A percentile compares a stretch with the other conserved stretches of the same genome.
These are phyloP conservation scores for Plantago coronopus DNA, from an alignment of 305 asterid genomes.

Conservation along the genomic window DNA sequence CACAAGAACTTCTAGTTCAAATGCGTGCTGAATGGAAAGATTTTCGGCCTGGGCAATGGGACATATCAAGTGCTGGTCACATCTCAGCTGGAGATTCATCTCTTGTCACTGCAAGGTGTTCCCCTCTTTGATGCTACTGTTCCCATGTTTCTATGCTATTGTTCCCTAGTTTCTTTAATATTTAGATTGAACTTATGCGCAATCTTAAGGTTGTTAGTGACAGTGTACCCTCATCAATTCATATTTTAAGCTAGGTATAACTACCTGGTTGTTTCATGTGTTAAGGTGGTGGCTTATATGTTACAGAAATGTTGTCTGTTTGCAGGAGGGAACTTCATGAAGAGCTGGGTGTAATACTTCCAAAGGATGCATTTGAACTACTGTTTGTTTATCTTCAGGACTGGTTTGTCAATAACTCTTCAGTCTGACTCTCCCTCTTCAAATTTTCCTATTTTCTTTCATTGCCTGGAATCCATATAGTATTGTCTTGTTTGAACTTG, in stretches of 20 bases:
- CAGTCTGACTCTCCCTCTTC: constrained; percentile 14
- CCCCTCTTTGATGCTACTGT: background rate
- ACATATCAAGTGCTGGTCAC: constrained; percentile 94
- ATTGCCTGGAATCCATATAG: too few species aligned
- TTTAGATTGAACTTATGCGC: too few species aligned
- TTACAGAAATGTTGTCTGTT: constrained; percentile 20
- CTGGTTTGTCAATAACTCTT: constrained; percentile 50
- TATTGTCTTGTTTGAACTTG: too few species aligned
- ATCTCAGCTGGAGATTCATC: constrained; percentile 96
- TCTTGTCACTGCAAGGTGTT: constrained; percentile 74
- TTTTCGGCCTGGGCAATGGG: constrained; percentile 94
- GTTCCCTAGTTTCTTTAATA: too few species aligned
- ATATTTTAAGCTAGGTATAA: background rate
- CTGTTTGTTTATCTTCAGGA: constrained; percentile 72
- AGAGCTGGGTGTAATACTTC: constrained; percentile 88
- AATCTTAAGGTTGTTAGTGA: too few species aligned
- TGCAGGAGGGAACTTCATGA: constrained; percentile 94
- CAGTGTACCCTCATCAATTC: too few species aligned
- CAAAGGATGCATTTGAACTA: constrained; percentile 85
- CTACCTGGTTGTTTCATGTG: constrained; percentile 16
- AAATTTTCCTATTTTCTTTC: constrained; percentile 9
- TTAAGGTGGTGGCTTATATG: constrained; percentile 8
- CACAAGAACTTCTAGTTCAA: constrained; percentile 77
- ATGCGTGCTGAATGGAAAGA: constrained; percentile 82
- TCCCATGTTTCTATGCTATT: too few species aligned